phyloP scores from a whole-genome alignment of 352 stramenopile genomes.

The Thalassiosira exigua region DNA sequence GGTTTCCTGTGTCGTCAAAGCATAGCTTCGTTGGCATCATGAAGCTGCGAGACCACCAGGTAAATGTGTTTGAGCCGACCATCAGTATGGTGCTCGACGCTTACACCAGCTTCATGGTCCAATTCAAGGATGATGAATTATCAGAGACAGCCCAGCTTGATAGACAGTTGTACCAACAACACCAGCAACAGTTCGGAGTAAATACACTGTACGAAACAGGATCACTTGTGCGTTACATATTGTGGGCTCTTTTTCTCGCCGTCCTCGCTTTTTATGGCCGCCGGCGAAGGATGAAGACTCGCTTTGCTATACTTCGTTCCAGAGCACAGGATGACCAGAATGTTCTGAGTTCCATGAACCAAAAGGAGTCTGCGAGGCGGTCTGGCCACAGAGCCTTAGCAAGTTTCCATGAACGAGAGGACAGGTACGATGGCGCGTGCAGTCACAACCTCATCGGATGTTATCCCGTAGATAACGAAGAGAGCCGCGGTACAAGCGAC shows the following conservation, averaged over 20 bases:
- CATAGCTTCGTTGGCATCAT: conserved; percentile 71
- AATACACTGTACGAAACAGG: too few species aligned
- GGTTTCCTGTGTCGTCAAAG: too few species aligned
- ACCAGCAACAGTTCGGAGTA: too few species aligned
- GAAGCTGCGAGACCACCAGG: conserved; percentile 74
- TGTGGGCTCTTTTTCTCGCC: too few species aligned
- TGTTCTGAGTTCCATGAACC: conserved; percentile 38
- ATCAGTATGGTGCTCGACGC: conserved; percentile 41
- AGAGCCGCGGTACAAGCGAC: conserved; percentile 32
- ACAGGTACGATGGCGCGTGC: conserved; percentile 81
- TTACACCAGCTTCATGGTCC: conserved; percentile 27
- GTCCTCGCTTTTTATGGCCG: conserved; percentile 74
- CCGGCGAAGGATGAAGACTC: conserved; percentile 77
- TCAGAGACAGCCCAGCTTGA: not conserved
- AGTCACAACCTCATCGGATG: conserved; percentile 80
- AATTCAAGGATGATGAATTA: conserved; percentile 40
- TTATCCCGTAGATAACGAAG: conserved; percentile 76
- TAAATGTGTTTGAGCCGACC: conserved; percentile 67
- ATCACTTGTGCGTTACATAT: too few species aligned
- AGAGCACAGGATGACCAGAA: conserved; percentile 78
- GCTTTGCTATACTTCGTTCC: conserved; percentile 71
- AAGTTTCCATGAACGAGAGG: conserved; percentile 64
- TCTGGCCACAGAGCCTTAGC: conserved; percentile 41
- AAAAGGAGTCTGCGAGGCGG: conserved; percentile 22
- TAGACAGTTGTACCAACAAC: too few species aligned